Percentiles rank a stretch among this genome's conserved stretches.
Evolutionary conservation across 192 early-diverging fungal genomes (phyloP).

Genomic region (Geranomyces variabilis): DNA sequence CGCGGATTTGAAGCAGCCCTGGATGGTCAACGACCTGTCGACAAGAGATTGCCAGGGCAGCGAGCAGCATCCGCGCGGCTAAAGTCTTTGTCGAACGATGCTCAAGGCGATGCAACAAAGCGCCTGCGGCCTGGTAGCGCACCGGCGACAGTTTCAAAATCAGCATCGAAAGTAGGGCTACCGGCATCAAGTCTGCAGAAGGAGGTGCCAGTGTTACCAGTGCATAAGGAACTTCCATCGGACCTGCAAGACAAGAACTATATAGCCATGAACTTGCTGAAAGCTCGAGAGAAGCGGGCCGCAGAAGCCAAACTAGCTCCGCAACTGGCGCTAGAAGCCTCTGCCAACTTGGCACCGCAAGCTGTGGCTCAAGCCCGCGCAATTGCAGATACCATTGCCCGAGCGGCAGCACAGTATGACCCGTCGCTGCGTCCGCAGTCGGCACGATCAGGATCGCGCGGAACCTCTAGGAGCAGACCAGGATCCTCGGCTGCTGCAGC

Average conservation of each 20-base stretch:
- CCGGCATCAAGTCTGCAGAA: not conserved
- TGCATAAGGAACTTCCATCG: not conserved
- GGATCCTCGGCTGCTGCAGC: not conserved
- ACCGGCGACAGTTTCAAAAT: not conserved
- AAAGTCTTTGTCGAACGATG: not conserved
- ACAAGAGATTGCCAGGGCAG: not conserved
- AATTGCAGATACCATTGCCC: constrained; percentile 6
- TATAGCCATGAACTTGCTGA: not conserved
- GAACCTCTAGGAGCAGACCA: not conserved
- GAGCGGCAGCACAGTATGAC: constrained; percentile 5
- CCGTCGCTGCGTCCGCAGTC: not conserved
- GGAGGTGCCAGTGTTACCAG: not conserved
- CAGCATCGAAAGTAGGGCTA: not conserved
- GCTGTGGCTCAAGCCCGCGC: constrained; percentile 13
- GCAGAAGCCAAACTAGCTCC: not conserved
- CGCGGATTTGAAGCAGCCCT: not conserved
- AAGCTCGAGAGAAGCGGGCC: not conserved
- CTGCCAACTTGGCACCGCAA: not conserved
- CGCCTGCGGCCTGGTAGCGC: not conserved
- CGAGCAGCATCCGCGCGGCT: constrained; percentile 2
- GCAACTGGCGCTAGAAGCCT: not conserved
- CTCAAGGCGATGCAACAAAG: not conserved
- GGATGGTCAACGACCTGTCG: not conserved
- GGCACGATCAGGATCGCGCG: no score
- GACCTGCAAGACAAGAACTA: constrained; percentile 2